phyloP scores from a whole-genome alignment of 306 rosid species.

The Dryas drummondii region DNA sequence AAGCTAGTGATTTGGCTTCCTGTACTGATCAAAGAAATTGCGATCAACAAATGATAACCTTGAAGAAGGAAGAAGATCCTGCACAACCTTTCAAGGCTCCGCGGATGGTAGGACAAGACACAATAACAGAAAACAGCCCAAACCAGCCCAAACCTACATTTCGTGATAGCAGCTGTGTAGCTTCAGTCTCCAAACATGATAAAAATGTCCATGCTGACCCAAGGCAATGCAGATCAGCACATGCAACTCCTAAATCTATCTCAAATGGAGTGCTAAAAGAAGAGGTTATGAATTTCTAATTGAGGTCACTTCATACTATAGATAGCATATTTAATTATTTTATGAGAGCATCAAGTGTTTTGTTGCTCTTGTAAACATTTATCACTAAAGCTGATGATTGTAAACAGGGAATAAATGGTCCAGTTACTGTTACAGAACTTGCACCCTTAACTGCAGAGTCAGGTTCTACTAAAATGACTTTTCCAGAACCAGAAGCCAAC shows the following conservation, averaged over 20 bases:
- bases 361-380: constrained; percentile 16
- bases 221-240: constrained; percentile 39
- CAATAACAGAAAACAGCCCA: constrained; percentile 27
- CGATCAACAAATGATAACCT: constrained; percentile 27
- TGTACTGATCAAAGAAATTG: constrained; percentile 23
- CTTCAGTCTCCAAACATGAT: constrained; percentile 46
- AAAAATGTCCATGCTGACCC: constrained; percentile 23
- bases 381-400: constrained; percentile 33
- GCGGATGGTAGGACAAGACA: constrained; percentile 28
- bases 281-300: constrained; percentile 48
- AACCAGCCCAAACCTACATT: constrained; percentile 33
- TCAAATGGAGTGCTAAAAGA: constrained; percentile 37
- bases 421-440: constrained; percentile 33
- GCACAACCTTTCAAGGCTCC: constrained; percentile 26
- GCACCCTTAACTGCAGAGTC: constrained; percentile 33
- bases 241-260: constrained; percentile 37
- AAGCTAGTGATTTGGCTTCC: constrained; percentile 31
- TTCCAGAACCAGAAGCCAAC: constrained; percentile 43
- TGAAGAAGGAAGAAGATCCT: constrained; percentile 43
- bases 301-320: constrained; percentile 15
- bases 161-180: constrained; percentile 32
- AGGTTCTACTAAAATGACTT: constrained; percentile 20
- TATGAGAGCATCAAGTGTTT: constrained; percentile 23
- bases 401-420: constrained; percentile 49
- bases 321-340: constrained; percentile 11